These are phyloP conservation scores for Taphrina populina DNA, from an alignment of 1,139 yeast genomes.

Conservation along the genomic window DNA sequence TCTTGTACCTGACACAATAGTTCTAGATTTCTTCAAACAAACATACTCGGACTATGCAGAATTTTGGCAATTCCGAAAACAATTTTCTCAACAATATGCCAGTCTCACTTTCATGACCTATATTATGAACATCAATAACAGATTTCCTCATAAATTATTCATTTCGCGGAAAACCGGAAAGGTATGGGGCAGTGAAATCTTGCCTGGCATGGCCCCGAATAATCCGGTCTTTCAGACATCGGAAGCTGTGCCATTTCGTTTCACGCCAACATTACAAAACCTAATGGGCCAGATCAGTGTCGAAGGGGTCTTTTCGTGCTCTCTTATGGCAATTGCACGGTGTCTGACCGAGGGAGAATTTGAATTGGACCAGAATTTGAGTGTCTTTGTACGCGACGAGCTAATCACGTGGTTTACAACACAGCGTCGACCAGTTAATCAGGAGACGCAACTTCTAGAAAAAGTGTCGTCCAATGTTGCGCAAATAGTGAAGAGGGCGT, in stretches of 20 bases:
- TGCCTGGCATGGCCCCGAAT: slow-evolving; percentile 64
- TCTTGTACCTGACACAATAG: slow-evolving; percentile 79
- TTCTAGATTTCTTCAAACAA: slow-evolving; percentile 65
- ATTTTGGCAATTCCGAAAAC: slow-evolving; percentile 95
- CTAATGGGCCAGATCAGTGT: slow-evolving; percentile 88
- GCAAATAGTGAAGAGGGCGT: slow-evolving; percentile 65
- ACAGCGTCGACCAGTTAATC: slow-evolving; percentile 64
- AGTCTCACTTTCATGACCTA: slow-evolving; percentile 88
- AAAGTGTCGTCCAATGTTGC: slow-evolving; percentile 88
- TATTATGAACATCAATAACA: slow-evolving; percentile 88
- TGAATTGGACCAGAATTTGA: slow-evolving; percentile 51
- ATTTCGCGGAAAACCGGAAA: slow-evolving; percentile 79
- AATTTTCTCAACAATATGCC: slow-evolving; percentile 94
- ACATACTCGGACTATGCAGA: slow-evolving; percentile 81
- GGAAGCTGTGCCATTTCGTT: slow-evolving; percentile 94
- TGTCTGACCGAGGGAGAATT: slow-evolving; percentile 82
- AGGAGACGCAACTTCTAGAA: slow-evolving; percentile 78
- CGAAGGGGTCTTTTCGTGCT: slow-evolving; percentile 87
- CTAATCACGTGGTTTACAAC: slow-evolving; percentile 84
- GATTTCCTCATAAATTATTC: slow-evolving; percentile 92
- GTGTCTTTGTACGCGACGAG: slow-evolving; percentile 92
- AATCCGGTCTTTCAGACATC: slow-evolving; percentile 85
- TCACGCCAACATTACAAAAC: slow-evolving; percentile 92
- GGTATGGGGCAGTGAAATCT: slow-evolving; percentile 93
- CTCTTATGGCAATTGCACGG: slow-evolving; percentile 79